These are phyloP conservation scores for Talaromyces sp. DNA, from an alignment of 2,329 filamentous ascomycete species.

Conservation along the genomic window DNA sequence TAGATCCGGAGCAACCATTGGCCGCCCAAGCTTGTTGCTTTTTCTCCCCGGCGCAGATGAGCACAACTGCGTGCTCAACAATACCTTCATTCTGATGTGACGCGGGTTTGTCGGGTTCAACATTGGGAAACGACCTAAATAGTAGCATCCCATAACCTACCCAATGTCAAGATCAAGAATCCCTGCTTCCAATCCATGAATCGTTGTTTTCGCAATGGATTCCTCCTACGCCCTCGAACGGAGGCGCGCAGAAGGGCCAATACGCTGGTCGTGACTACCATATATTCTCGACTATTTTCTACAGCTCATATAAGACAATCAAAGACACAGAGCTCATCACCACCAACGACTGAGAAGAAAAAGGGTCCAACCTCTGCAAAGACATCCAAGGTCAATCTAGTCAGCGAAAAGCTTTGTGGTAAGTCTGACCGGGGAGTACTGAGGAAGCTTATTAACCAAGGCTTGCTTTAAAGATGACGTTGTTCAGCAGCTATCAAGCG, in stretches of 20 bases:
- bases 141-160: neutral
- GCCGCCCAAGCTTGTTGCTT: neutral
- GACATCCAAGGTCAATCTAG: conserved; percentile 20
- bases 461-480: conserved; percentile 53
- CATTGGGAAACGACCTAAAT: no score
- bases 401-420: conserved; percentile 34
- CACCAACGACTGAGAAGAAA: neutral
- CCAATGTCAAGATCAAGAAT: neutral
- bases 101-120: neutral
- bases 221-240: conserved; percentile 1
- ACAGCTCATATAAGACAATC: neutral
- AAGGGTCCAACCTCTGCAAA: neutral
- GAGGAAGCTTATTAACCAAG: neutral
- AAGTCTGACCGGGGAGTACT: conserved; percentile 12
- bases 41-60: neutral
- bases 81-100: neutral
- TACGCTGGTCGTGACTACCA: neutral
- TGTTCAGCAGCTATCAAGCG: conserved; percentile 62
- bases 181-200: neutral
- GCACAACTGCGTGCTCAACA: neutral
- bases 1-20: conserved; percentile 4
- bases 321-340: neutral
- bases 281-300: neutral
- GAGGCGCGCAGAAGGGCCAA: conserved; percentile 2
- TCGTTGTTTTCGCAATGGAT: neutral